Evolutionary conservation across 2,329 filamentous ascomycete genomes (phyloP).

Genomic region (Paecilomyces fulvus): DNA sequence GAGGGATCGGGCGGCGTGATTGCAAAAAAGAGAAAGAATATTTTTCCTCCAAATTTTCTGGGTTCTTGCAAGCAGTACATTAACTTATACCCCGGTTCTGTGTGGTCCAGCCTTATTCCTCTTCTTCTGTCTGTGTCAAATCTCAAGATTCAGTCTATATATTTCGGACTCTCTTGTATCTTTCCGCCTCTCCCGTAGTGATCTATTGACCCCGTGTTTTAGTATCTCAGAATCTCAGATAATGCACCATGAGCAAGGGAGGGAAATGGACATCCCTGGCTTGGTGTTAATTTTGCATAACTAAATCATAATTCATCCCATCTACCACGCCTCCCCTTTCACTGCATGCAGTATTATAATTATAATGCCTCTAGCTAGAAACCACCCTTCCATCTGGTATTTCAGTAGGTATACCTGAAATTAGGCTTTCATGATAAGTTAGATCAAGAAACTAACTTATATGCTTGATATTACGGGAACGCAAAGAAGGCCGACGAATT

Average conservation of each 20-base stretch:
- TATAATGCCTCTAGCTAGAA: not conserved
- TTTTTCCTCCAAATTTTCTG: conserved; percentile 7
- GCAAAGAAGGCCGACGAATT: not conserved
- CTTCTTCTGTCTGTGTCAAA: not conserved
- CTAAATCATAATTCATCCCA: not conserved
- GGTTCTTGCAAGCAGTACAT: not conserved
- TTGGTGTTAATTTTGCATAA: not conserved
- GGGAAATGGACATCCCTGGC: not conserved
- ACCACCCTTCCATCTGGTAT: not conserved
- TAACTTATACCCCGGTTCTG: conserved; percentile 5
- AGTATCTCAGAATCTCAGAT: not conserved
- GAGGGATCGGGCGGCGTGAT: conserved; percentile 26
- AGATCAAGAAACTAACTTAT: not conserved
- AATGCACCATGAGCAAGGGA: not conserved
- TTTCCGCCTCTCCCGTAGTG: not conserved
- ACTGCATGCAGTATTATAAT: not conserved
- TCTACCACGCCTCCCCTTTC: not conserved
- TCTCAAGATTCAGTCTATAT: not conserved
- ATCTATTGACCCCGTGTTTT: not conserved
- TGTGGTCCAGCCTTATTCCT: conserved; percentile 4
- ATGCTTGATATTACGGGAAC: not conserved
- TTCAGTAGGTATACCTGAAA: conserved; percentile 28
- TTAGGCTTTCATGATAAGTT: conserved; percentile 12
- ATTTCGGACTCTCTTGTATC: not conserved
- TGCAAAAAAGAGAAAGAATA: conserved; percentile 1